Evolutionary conservation across 768 basidiomycete species (phyloP), one percentile per base, ranked within the genome.

Genomic region (Pleurotus platypus): DNA sequence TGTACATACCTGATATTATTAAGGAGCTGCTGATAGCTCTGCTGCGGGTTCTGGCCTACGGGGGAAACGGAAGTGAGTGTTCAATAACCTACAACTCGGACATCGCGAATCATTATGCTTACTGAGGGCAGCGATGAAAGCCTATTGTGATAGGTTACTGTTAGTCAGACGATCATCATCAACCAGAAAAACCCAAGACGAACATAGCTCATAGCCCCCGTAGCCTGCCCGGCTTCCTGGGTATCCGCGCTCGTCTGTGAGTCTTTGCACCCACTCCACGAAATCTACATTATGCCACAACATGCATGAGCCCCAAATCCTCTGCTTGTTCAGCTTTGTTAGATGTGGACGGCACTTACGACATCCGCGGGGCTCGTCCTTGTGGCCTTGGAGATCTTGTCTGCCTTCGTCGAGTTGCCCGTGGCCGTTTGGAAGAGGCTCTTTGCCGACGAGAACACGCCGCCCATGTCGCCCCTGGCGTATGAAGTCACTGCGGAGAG

Each of bases 331-430:
- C 20, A 20, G 20, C 20, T 20, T 20, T 26, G 5, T 26, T 26
- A 26, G 24, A 4, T 26, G 30, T 43, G 8, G 16, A 16, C 53
- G 35, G 4, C 12, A 49, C 22, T 59, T 66, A 93, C 92, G 12
- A 87, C 91, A 68, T 98, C 96, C 16, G 94, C 94, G 6, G 85
- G 78, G 61, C 90, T 89, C 1, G 90, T 85, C 70, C 82, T 86
- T 3, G 87, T 87, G 8, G 75, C 78, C 59, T 74, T 85, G 0
- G 86, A 68, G 57, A 77, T 72, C 58, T 85, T 74, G 5, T 83
- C 81, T 0, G 90, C 90, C 64, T 88, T 87, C 56, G 80, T 75
- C 57, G 75, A 76, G 40, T 70, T 75, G 15, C 89, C 90, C 15
- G 88, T 83, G 13, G 91, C 87, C 1, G 82, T 80, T 67, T 91